phyloP scores from a whole-genome alignment of 305 asterid genomes.

The Rubia tinctorum region DNA sequence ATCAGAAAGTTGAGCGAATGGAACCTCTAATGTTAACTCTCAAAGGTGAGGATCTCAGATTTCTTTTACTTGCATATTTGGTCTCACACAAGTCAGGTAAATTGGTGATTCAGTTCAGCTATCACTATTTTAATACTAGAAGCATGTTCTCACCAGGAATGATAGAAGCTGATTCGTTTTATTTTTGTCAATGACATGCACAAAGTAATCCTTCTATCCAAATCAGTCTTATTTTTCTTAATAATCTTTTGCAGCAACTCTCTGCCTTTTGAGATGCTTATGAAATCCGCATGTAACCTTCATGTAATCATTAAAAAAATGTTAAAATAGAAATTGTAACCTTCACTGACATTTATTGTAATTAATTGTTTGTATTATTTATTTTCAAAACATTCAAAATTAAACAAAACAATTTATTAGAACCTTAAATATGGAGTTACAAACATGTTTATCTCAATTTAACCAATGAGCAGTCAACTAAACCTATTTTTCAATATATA shows the following conservation, averaged over 20 bases:
- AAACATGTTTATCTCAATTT: no score
- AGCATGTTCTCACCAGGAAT: background rate
- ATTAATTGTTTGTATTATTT: no score
- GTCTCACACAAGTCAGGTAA: background rate
- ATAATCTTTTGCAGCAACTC: background rate
- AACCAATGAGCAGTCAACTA: no score
- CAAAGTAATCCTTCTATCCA: background rate
- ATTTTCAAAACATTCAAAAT: no score
- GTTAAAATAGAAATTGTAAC: no score
- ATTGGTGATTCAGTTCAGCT: background rate
- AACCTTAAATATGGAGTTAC: no score
- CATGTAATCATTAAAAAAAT: constrained; percentile 3
- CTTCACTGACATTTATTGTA: no score
- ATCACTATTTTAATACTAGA: background rate
- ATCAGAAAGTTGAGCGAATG: constrained; percentile 65
- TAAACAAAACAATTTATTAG: no score
- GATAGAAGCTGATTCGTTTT: background rate
- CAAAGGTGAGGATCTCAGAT: constrained; percentile 53
- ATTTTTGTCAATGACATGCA: background rate
- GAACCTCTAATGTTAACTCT: constrained; percentile 65
- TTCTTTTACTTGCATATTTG: background rate
- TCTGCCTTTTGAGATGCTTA: background rate
- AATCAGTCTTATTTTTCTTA: background rate
- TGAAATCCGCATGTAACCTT: background rate
- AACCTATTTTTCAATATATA: no score